Evolutionary conservation across 352 stramenopile species (phyloP), one percentile per base, ranked within the genome.

Genomic region (Phytophthora citricola): DNA sequence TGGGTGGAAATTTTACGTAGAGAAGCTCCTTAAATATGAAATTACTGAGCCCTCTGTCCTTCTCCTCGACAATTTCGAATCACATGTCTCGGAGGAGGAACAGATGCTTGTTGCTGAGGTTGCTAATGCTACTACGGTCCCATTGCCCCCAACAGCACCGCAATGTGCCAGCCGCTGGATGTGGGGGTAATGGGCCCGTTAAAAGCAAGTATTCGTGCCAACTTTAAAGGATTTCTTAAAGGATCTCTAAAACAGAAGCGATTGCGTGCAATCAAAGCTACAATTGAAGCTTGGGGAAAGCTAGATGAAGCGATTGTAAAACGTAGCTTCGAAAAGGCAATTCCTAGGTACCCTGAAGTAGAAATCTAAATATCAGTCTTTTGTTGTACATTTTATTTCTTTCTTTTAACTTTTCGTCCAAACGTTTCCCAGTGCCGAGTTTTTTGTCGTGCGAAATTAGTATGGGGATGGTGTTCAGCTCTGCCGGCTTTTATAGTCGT

Each of bases 141-240:
- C 43, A 31, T 17, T 55, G 5, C 52, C 58, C 7, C 7, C 65
- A 69, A 64, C 41, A 63, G 38, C 11, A 68, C 58, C 0, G 15
- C 58, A 9, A 32, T 55, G 2, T 73, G 64, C 27, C 46, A 73
- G 20, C 45, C 58, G 31, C 43, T 66, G 24, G 63, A 67, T 46
- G 63, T 71, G 7, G 54, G 49, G 11, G 63, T 65, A 46, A 58
- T 63, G 63, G 63, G 27, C 14, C 50, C 49, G 14, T 38, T 66
- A 3, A 48, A 63, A 40, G 22, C 9, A 44, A 14, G 17, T 4
- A 48, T 29, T 38, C 50, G 34, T 22, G 36, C 22, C 39, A 10
- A 20, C 22, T 56, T 20, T 36, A 46, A 56, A 22, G 49, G 34
- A 11, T 20, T 36, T 12, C 34, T 2, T 5, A 43, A 46, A 2